Base-by-base conservation (phyloP, 495 filamentous ascomycete genomes). In the Aspergillus homomorphus region DNA sequence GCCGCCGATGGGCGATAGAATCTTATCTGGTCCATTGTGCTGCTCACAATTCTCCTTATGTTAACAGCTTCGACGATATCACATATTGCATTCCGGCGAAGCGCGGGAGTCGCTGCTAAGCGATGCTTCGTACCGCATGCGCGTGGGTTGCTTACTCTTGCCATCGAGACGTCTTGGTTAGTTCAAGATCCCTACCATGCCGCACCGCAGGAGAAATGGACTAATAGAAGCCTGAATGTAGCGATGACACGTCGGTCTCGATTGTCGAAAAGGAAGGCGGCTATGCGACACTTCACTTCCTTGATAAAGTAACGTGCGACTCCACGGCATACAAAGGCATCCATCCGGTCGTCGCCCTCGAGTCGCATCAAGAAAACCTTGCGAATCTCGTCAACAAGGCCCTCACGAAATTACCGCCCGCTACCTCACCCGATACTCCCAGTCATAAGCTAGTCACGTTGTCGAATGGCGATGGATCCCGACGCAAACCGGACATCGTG, bases 211-310 rank as follows among this genome's bases (percentile, higher is more conserved):
- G 19, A 26, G 19, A 20, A 54, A 8, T 28, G 14, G 28, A 4
- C 53, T 19, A 22, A 54, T 30, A 50, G n/a, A 44, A 19, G 14
- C 23, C 58, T 38, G 20, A 19, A 4, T 45, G 45, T 58, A 86
- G 90, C 78, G 94, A 98, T 73, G 94, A 98, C 75, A 96, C 93
- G 1, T 93, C 89, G 44, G 91, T 98, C 7, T 89, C 93, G 20
- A 73, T 98, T 46, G 79, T 98, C 15, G 81, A 90, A 57, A 89
- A 82, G 54, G 69, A 64, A 5, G 55, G 66, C 7, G 56, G 66
- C 26, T 66, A 69, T 12, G 81, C 83, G 7, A 78, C 70, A 7
- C 80, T 96, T 0, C 84, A 87, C 68, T 96, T 92, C 74, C 85
- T 95, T 59, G 80, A 88, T 60, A 96, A 91, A 62, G 71, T 93